Evolutionary conservation across 2,329 filamentous ascomycete genomes (phyloP), one percentile per base, ranked within the genome.

Genomic region (Verticillium isaacii): DNA sequence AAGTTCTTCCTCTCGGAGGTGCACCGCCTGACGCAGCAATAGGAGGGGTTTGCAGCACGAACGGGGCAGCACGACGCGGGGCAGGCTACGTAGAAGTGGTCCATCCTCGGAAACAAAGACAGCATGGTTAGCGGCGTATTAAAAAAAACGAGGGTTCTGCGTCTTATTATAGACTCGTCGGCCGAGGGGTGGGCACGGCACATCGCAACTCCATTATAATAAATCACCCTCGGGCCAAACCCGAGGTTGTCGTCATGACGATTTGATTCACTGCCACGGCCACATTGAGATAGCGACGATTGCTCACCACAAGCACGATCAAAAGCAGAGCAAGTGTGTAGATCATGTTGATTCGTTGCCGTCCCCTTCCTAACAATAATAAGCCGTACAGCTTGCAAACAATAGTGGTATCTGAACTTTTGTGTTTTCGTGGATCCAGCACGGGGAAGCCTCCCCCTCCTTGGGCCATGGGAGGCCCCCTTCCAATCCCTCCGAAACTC

Each of bases 1-100:
- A 94, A 88, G 74, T 96, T 96, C 78, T 99, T 91, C 80, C 94
- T 99, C 67, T 82, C 96, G 72, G 95, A 99, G 77, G 88, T 98
- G 62, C 92, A 97, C 75, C 85, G 91, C 57, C 76, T 88, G 63
- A 85, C 85, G 39, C 83, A 82, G 70, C 73, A 73, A 57, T 76
- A 62, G 66, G 12, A 32, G 17, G 57, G 3, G 9, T 5, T 36
- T 6, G 14, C 25, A 37, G n/a, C 8, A 9, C 17, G n/a, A 50
- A 7, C n/a, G n/a, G 12, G 19, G 45, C n/a, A 23, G 19, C 19
- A 9, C 7, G 19, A 14, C 9, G 11, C 14, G 34, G 34, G 34
- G 34, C 9, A 11, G 14, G 34, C 9, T 14, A 36, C 9, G 7
- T 36, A 14, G 34, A 11, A 19, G 25, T 23, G 45, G n/a, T 25